Evolutionary conservation across 495 filamentous ascomycete species (phyloP), one percentile per base, ranked within the genome.

Genomic region (Penicillium riverlandense): DNA sequence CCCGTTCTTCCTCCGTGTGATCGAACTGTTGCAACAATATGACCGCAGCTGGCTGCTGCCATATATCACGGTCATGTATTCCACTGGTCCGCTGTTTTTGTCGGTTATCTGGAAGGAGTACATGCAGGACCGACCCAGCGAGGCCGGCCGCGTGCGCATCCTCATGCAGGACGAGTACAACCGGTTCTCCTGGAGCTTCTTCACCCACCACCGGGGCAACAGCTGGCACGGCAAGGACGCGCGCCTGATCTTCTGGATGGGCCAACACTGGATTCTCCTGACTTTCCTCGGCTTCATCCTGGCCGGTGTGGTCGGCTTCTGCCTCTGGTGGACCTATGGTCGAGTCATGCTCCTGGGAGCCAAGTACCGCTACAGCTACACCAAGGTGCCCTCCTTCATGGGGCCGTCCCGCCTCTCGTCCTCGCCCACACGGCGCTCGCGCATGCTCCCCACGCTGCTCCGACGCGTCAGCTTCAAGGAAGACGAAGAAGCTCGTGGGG

Each of bases 11-110:
- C 69, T 80, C 9, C 74, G 71, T 33, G 76, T 85, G 22, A 88
- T 90, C 43, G 80, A 86, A 50, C 68, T 72, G 11, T 68, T 95
- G 33, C 73, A 83, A 41, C 59, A 66, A 5, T 95, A 88, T 61
- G 76, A 90, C 57, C 78, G 79, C 49, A 80, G 80, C 54, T 95
- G 85, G 84, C 61, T 79, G 31, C 72, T 92, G 33, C 87, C 89
- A 0, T 95, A 92, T 61, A 83, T 92, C 47, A 91, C 86, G 13
- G 84, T 95, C 49, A 95, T 90, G 84, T 90, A 85, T 51, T 78
- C 79, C 12, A 92, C 87, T 8, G 89, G 89, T 9, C 89, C 89
- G 14, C 71, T 92, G 45, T 95, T 91, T 66, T 68, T 90, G 44
- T 87, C 82, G 34, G 81, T 90, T 29, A 77, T 95, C 42, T 95